These are phyloP conservation scores for Suhomyces kilbournensis DNA, from an alignment of 805 yeast genomes.

Conservation along the genomic window DNA sequence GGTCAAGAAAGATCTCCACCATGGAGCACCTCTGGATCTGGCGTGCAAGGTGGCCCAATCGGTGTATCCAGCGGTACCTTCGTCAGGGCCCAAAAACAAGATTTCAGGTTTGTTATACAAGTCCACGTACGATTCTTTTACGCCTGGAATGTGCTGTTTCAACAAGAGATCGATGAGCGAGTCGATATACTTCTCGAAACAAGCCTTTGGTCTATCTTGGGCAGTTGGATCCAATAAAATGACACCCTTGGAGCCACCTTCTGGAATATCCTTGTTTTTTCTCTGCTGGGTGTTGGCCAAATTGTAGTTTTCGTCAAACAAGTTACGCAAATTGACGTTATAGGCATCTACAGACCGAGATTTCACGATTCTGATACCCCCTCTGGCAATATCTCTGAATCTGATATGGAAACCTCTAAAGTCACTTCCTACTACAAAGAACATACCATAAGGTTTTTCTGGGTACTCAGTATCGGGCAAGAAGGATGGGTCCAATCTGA, in stretches of 20 bases:
- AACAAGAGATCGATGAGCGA: constrained; percentile 82
- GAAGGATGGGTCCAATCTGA: constrained; percentile 83
- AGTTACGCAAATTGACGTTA: constrained; percentile 75
- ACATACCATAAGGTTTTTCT: constrained; percentile 90
- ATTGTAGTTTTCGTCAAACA: constrained; percentile 95
- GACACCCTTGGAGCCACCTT: constrained; percentile 98
- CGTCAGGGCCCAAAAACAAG: constrained; percentile 98
- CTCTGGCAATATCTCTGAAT: constrained; percentile 95
- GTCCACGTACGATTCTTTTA: constrained; percentile 82
- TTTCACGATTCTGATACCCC: constrained; percentile 94
- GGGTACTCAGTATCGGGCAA: constrained; percentile 87
- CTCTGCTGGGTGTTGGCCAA: constrained; percentile 95
- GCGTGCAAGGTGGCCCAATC: constrained; percentile 99
- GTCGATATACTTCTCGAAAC: constrained; percentile 91
- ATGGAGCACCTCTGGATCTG: constrained; percentile 83
- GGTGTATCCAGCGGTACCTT: constrained; percentile 92
- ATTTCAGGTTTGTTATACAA: constrained; percentile 82
- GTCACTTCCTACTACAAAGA: constrained; percentile 92
- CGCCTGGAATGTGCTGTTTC: constrained; percentile 66
- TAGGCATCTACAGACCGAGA: constrained; percentile 85
- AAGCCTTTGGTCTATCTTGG: constrained; percentile 75
- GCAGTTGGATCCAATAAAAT: constrained; percentile 80
- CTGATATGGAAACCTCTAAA: constrained; percentile 97
- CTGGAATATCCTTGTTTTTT: constrained; percentile 97
- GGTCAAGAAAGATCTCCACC: constrained; percentile 98